Percentiles rank a stretch among this genome's conserved stretches.
Conservation (phyloP, 2,329 filamentous ascomycete genomes). For the Penicillium sp. region DNA sequence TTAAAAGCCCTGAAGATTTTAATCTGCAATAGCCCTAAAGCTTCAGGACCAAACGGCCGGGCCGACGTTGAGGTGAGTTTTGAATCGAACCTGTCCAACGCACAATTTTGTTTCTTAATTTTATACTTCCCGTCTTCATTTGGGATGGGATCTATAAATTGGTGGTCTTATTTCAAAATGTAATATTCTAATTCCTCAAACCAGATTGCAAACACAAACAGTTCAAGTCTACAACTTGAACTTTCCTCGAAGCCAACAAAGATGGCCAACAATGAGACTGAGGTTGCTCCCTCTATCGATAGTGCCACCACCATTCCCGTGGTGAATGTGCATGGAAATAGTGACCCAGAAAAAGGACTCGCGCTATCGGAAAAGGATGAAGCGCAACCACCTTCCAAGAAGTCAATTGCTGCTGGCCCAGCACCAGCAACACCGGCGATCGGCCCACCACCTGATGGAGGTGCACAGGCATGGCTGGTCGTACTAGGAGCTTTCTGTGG, state of each 20-base stretch:
- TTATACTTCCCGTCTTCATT: slow-evolving; percentile 1
- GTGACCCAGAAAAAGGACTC: slow-evolving; percentile 17
- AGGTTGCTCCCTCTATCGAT: slow-evolving; percentile 3
- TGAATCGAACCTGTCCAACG: background rate
- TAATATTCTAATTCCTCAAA: background rate
- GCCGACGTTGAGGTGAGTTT: slow-evolving; percentile 3
- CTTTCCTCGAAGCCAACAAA: background rate
- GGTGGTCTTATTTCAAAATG: background rate
- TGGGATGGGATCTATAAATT: background rate
- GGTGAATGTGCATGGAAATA: slow-evolving; percentile 6
- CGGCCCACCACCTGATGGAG: slow-evolving; percentile 33
- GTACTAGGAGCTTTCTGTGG: slow-evolving; percentile 52
- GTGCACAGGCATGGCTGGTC: slow-evolving; percentile 40
- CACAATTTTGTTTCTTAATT: slow-evolving; percentile 3
- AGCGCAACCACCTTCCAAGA: background rate
- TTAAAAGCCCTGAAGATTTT: background rate
- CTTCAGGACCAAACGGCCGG: background rate
- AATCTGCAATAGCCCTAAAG: background rate
- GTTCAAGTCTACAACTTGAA: background rate
- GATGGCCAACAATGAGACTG: background rate
- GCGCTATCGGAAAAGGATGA: background rate
- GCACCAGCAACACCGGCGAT: background rate
- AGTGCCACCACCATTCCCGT: slow-evolving; percentile 12
- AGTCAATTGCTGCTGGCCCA: background rate
- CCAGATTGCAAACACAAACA: background rate